These are phyloP conservation scores for Vaccinium macrocarpon DNA, from an alignment of 148 eudicot genomes.

Conservation along the genomic window DNA sequence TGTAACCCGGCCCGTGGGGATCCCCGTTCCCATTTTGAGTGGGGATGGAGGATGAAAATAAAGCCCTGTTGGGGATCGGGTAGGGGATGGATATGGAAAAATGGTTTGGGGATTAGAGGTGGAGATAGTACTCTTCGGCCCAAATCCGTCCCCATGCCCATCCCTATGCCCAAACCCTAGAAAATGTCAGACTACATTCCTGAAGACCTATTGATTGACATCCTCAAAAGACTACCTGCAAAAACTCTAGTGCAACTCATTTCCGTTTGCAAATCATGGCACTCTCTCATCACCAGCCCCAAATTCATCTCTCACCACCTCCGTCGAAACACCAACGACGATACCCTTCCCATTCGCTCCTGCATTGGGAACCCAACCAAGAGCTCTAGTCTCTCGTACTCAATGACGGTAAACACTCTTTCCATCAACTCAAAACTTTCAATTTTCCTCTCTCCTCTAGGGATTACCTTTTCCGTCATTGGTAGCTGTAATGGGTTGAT, in stretches of 20 bases:
- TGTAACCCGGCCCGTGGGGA: too few species aligned
- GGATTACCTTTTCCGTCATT: not conserved
- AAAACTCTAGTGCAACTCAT: not conserved
- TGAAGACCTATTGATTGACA: not conserved
- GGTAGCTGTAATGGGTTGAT: not conserved
- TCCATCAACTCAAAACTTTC: not conserved
- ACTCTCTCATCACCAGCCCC: too few species aligned
- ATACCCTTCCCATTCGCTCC: not conserved
- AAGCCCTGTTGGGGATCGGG: too few species aligned
- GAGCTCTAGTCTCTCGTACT: not conserved
- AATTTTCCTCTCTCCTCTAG: not conserved
- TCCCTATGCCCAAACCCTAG: not conserved
- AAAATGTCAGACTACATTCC: not conserved
- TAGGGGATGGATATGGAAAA: too few species aligned
- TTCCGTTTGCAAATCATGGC: not conserved
- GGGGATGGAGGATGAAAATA: too few species aligned
- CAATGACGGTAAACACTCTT: not conserved
- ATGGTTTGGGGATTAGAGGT: too few species aligned
- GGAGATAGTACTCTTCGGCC: too few species aligned
- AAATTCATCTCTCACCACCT: not conserved
- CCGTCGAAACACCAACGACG: not conserved
- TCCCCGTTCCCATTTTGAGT: too few species aligned
- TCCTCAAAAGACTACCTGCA: not conserved
- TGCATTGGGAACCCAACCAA: not conserved
- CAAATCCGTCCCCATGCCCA: too few species aligned